A percentile compares a stretch with the other conserved stretches of the same genome.
Evolutionary conservation across 441 rosid genomes (phyloP).

Genomic region (Isatis lusitanica): DNA sequence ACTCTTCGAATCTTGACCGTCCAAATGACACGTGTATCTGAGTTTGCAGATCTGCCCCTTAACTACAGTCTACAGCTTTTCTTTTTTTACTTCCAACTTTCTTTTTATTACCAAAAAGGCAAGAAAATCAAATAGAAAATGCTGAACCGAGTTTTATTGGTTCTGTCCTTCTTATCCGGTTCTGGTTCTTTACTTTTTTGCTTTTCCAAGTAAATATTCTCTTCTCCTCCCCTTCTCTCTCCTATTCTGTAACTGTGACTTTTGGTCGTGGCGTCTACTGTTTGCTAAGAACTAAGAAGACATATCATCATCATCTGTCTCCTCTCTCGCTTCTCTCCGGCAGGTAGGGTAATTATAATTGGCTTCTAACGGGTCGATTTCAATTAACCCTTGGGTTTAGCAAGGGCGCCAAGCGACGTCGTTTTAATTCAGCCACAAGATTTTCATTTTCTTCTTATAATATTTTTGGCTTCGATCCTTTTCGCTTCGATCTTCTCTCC

Average conservation of each 20-base stretch:
- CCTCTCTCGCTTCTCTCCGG: too few species aligned
- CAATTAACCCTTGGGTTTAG: too few species aligned
- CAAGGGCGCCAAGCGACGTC: too few species aligned
- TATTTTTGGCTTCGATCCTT: too few species aligned
- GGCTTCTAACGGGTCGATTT: too few species aligned
- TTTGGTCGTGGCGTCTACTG: background rate
- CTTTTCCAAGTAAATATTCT: background rate
- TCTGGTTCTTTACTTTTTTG: background rate
- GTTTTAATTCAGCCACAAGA: too few species aligned
- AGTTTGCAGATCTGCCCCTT: constrained; percentile 3
- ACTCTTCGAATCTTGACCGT: constrained; percentile 20
- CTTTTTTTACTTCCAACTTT: too few species aligned
- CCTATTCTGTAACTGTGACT: background rate
- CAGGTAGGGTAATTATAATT: too few species aligned
- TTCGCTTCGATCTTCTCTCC: too few species aligned
- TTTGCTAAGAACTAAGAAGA: background rate
- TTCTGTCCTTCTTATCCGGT: background rate
- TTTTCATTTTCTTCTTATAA: too few species aligned
- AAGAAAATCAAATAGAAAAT: too few species aligned
- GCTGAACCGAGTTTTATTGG: background rate
- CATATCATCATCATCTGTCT: background rate
- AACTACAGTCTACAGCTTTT: background rate
- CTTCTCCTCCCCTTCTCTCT: background rate
- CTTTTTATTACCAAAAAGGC: too few species aligned
- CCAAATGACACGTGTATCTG: background rate